Evolutionary conservation across 169 alveolate genomes (phyloP).

Genomic region (Eimeria sp.): DNA sequence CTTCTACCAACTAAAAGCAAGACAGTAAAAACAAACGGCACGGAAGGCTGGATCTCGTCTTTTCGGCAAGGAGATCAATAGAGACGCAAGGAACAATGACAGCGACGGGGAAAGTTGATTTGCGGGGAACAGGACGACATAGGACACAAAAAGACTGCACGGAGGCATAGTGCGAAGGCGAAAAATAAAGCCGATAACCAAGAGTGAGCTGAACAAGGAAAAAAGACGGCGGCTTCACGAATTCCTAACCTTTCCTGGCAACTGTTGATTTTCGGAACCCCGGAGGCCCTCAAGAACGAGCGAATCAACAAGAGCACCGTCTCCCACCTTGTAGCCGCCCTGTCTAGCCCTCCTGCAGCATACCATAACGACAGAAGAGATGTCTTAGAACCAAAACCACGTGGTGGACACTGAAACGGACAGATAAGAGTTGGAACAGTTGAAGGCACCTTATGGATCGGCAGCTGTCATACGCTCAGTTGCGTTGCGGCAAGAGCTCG

Average conservation of each 20-base stretch:
- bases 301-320: slow-evolving; percentile 88
- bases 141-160: not conserved
- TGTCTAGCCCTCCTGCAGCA: slow-evolving; percentile 65
- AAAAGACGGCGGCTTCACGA: not conserved
- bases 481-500: not conserved
- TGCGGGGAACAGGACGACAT: not conserved
- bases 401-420: not conserved
- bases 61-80: not conserved
- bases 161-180: not conserved
- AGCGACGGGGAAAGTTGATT: not conserved
- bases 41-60: not conserved
- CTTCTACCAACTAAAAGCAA: slow-evolving; percentile 90
- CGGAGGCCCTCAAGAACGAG: slow-evolving; percentile 90
- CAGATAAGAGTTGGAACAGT: not conserved
- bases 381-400: not conserved
- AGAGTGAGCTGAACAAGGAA: not conserved
- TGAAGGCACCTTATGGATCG: not conserved
- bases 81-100: not conserved
- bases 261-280: slow-evolving; percentile 85
- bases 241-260: not conserved
- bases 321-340: slow-evolving; percentile 85
- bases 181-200: not conserved
- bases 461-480: not conserved
- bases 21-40: not conserved
- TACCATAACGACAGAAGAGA: not conserved